Conservation (phyloP, 345 rosid genomes). For the Geranium brycei region DNA sequence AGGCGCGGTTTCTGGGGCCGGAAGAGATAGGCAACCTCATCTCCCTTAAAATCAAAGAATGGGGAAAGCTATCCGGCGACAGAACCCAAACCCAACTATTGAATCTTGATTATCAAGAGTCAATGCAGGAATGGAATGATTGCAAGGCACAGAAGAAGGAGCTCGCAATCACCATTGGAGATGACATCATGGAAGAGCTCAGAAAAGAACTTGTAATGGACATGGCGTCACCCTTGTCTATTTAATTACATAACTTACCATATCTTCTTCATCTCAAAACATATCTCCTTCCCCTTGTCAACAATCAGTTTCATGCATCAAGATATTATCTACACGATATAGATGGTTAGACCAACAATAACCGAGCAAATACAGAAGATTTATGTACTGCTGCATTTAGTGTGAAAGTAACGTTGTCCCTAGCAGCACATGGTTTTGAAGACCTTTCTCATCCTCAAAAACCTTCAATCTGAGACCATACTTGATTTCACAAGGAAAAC, state of each 20-base stretch:
- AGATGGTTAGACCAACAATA: constrained; percentile 12
- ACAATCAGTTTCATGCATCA: not conserved
- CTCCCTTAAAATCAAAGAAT: constrained; percentile 15
- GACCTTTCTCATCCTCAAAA: too few species aligned
- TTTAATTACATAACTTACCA: too few species aligned
- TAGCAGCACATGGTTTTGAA: constrained; percentile 1
- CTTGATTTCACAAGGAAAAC: not conserved
- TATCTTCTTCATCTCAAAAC: too few species aligned
- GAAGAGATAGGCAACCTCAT: constrained; percentile 22
- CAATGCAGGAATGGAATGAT: constrained; percentile 24
- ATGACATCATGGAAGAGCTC: constrained; percentile 30
- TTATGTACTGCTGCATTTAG: not conserved
- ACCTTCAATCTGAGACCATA: too few species aligned
- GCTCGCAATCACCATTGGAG: constrained; percentile 22
- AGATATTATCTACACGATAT: not conserved
- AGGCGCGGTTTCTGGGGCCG: constrained; percentile 11
- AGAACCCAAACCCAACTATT: constrained; percentile 9
- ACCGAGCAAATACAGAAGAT: not conserved
- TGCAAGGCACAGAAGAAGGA: constrained; percentile 13
- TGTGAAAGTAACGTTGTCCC: not conserved
- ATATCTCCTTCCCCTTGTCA: too few species aligned
- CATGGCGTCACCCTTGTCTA: constrained; percentile 5
- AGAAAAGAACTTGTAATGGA: constrained; percentile 19
- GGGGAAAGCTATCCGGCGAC: constrained; percentile 18
- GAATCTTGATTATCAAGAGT: constrained; percentile 16